phyloP scores from a whole-genome alignment of 2,329 filamentous ascomycete genomes.

The Colletotrichum cuscutae region DNA sequence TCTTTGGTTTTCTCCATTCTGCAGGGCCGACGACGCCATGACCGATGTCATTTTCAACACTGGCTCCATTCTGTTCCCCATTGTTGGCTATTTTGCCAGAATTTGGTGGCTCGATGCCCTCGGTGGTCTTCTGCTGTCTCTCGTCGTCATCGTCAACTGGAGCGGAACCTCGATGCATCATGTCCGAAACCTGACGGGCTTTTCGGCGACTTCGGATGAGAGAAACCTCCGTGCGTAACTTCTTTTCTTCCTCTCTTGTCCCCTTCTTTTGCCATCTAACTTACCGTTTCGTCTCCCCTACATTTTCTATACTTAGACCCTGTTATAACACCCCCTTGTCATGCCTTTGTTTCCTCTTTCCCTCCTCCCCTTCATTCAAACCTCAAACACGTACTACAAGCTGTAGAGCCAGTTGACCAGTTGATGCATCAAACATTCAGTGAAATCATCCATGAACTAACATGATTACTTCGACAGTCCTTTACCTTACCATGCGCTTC shows the following conservation, averaged over 20 bases:
- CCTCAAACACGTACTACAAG: not conserved
- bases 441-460: not conserved
- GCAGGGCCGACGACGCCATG: slow-evolving; percentile 61
- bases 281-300: slow-evolving; percentile 11
- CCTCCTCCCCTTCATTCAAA: not conserved
- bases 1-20: not conserved
- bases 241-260: not conserved
- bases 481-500: slow-evolving; percentile 95
- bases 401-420: not conserved
- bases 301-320: slow-evolving; percentile 21
- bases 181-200: slow-evolving; percentile 83
- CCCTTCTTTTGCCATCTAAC: not conserved
- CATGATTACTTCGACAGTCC: slow-evolving; percentile 52
- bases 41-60: slow-evolving; percentile 91
- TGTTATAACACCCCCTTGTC: not conserved
- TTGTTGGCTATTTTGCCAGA: slow-evolving; percentile 79
- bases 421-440: not conserved
- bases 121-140: slow-evolving; percentile 80
- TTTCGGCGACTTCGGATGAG: slow-evolving; percentile 82
- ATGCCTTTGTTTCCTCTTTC: not conserved
- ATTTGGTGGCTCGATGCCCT: slow-evolving; percentile 88
- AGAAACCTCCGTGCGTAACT: slow-evolving; percentile 71
- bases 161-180: slow-evolving; percentile 77
- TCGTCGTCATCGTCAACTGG: slow-evolving; percentile 86
- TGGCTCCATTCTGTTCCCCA: slow-evolving; percentile 88